phyloP scores from a whole-genome alignment of 2,329 filamentous ascomycete species.

The Cytospora piceicola region DNA sequence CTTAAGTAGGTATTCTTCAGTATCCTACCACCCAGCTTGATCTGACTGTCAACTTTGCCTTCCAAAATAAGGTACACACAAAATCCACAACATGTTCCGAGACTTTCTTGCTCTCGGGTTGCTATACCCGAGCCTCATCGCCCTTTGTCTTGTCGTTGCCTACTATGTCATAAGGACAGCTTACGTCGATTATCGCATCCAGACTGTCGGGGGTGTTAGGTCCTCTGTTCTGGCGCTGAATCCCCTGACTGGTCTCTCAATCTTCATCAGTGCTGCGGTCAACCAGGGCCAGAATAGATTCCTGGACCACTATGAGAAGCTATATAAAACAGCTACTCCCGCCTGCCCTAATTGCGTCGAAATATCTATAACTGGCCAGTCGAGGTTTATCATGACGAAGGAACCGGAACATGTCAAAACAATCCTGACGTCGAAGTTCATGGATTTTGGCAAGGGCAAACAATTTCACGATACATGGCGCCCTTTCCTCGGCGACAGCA shows the following conservation, averaged over 20 bases:
- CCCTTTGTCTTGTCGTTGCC: constrained; percentile 26
- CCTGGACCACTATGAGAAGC: constrained; percentile 39
- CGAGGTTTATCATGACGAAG: constrained; percentile 50
- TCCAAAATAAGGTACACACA: not conserved
- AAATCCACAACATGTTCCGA: constrained; percentile 18
- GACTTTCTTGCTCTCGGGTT: constrained; percentile 25
- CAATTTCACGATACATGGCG: constrained; percentile 48
- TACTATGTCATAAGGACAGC: constrained; percentile 34
- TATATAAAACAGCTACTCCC: constrained; percentile 38
- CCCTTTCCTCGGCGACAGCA: constrained; percentile 58
- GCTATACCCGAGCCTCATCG: constrained; percentile 15
- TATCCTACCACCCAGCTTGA: no score
- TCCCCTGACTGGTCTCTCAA: constrained; percentile 39
- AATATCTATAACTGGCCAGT: constrained; percentile 39
- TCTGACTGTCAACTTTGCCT: not conserved
- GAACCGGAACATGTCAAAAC: constrained; percentile 63
- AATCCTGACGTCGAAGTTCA: constrained; percentile 59
- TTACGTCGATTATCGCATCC: constrained; percentile 38
- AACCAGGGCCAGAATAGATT: constrained; percentile 41
- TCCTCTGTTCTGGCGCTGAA: constrained; percentile 42
- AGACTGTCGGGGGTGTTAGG: constrained; percentile 40
- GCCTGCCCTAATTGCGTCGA: constrained; percentile 44
- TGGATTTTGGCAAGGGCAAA: constrained; percentile 54
- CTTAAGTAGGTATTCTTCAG: no score
- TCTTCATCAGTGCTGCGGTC: constrained; percentile 37